These are phyloP conservation scores for Pichia manshurica DNA, from an alignment of 805 yeast genomes.

Conservation along the genomic window DNA sequence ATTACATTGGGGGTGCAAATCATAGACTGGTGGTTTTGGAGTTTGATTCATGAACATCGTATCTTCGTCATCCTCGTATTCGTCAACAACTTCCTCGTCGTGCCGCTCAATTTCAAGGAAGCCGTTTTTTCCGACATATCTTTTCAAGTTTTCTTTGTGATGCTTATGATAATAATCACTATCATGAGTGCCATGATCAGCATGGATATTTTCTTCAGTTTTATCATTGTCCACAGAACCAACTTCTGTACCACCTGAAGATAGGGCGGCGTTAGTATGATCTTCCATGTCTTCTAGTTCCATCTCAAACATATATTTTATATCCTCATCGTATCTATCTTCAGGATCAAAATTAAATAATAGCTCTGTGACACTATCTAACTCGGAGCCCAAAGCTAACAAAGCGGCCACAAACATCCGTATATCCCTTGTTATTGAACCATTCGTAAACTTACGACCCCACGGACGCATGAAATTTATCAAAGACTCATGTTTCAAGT, in stretches of 20 bases:
- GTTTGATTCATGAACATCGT: not conserved
- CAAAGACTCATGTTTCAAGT: constrained; percentile 53
- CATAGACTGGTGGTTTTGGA: constrained; percentile 16
- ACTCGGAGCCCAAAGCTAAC: constrained; percentile 41
- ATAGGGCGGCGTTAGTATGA: constrained; percentile 1
- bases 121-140: constrained; percentile 15
- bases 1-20: constrained; percentile 34
- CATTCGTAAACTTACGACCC: constrained; percentile 55
- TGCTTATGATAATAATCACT: not conserved
- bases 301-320: constrained; percentile 32
- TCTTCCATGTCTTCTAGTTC: constrained; percentile 26
- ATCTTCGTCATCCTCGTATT: constrained; percentile 7
- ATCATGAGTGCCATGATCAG: not conserved
- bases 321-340: constrained; percentile 65
- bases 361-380: constrained; percentile 48
- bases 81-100: constrained; percentile 21
- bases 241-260: not conserved
- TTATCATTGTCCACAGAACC: not conserved
- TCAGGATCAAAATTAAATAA: constrained; percentile 51
- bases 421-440: constrained; percentile 54
- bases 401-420: constrained; percentile 53
- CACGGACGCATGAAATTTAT: constrained; percentile 60
- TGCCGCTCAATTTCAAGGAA: constrained; percentile 19
- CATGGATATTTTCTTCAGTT: not conserved
- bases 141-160: constrained; percentile 9